Percentiles rank a stretch among this genome's conserved stretches.
These are phyloP conservation scores for Blastomyces gilchristii DNA, from an alignment of 2,329 filamentous ascomycete genomes.

Conservation along the genomic window DNA sequence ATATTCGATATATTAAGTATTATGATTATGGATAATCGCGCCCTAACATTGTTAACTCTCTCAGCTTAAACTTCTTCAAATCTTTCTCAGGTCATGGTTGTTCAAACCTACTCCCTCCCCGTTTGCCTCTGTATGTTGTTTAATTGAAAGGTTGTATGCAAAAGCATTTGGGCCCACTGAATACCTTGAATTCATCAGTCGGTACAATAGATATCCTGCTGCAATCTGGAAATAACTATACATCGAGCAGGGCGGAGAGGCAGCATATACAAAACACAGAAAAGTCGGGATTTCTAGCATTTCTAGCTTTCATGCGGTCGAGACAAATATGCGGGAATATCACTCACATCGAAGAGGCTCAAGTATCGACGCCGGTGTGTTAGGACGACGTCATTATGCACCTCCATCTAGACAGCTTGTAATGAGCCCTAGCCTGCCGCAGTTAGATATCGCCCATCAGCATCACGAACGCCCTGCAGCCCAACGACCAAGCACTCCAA, in stretches of 20 bases:
- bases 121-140: background rate
- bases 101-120: background rate
- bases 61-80: background rate
- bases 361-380: slow-evolving; percentile 57
- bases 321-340: slow-evolving; percentile 42
- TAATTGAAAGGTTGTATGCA: background rate
- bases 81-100: slow-evolving; percentile 1
- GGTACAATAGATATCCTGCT: background rate
- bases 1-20: background rate
- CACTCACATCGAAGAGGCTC: slow-evolving; percentile 67
- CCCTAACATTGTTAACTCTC: background rate
- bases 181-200: background rate
- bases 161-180: slow-evolving; percentile 1
- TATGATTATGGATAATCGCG: background rate
- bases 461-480: slow-evolving; percentile 16
- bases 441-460: slow-evolving; percentile 8
- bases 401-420: background rate
- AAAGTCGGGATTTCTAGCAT: background rate
- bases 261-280: background rate
- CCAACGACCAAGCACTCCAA: slow-evolving; percentile 52
- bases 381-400: slow-evolving; percentile 9
- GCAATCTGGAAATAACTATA: slow-evolving; percentile 4
- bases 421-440: slow-evolving; percentile 48
- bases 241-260: background rate
- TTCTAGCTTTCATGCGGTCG: background rate